Evolutionary conservation across 345 rosid genomes (phyloP), one percentile per base, ranked within the genome.

Genomic region (Hibiscus trionum): DNA sequence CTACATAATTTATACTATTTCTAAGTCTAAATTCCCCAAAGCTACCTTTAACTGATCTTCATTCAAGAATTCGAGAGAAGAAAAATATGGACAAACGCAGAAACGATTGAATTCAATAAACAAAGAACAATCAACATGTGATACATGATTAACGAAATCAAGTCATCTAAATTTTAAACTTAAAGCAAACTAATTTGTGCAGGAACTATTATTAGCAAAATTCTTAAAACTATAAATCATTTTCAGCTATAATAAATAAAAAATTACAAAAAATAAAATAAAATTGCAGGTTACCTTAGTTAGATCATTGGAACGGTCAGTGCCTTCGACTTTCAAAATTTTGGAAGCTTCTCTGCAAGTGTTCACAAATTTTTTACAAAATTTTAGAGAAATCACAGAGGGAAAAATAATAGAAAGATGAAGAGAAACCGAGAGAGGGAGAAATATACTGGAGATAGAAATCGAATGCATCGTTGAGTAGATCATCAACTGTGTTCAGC

Each of bases 401-500:
- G 10, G 15, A 12, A 19, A n/a, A 7, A 2, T 17, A 7, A 7
- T 1, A 1, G 3, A 3, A 5, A 59, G 0, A 63, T 11, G 24
- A 19, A 56, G 8, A 27, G 37, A 42, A 44, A 29, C 17, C 15
- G 52, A 15, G 27, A 66, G 52, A 62, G 66, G 27, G 60, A 42
- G 59, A 35, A 46, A 72, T 49, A 71, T 72, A 90, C 98, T 74
- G 78, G 70, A 24, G 78, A 49, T 71, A 90, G 91, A 78, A 90
- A 74, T 80, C 80, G 70, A 91, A 88, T 11, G 96, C 93, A 53
- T 84, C 88, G 70, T 83, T 84, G 61, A 88, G 62, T 72, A 87
- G 29, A 75, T 90, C 88, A 50, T 88, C 88, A 73, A 90, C 84
- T 56, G 86, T 72, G 82, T 94, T 90, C 58, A 91, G 82, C 67